A percentile compares a stretch with the other conserved stretches of the same genome.
phyloP scores from a whole-genome alignment of 2,329 filamentous ascomycete genomes.

The Aspergillus ruber region DNA sequence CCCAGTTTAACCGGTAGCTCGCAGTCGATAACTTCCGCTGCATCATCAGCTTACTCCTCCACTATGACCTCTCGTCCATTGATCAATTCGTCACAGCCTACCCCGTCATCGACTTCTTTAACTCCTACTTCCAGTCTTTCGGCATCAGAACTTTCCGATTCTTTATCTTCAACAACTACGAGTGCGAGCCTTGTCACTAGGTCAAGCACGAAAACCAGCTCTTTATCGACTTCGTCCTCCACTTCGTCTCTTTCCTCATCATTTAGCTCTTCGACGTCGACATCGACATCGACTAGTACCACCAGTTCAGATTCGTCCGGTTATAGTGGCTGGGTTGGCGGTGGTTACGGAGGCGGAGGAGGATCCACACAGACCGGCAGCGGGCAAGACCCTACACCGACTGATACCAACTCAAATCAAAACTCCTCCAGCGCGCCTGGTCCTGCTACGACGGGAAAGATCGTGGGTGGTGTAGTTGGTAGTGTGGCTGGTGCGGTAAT shows the following conservation, averaged over 20 bases:
- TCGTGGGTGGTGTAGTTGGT: constrained; percentile 59
- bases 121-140: not conserved
- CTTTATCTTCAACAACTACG: not conserved
- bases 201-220: not conserved
- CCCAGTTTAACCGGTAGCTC: constrained; percentile 5
- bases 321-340: not conserved
- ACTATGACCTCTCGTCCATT: not conserved
- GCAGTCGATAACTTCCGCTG: constrained; percentile 1
- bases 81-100: constrained; percentile 1
- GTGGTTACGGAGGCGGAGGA: constrained; percentile 8
- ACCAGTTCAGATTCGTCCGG: not conserved
- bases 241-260: not conserved
- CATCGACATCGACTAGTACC: not conserved
- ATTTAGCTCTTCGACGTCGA: not conserved
- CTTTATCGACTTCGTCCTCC: not conserved
- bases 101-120: constrained; percentile 1
- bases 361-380: constrained; percentile 3
- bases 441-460: constrained; percentile 42
- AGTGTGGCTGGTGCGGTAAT: constrained; percentile 53
- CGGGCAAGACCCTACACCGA: constrained; percentile 3
- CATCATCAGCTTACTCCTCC: not conserved
- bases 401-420: constrained; percentile 5
- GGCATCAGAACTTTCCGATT: not conserved
- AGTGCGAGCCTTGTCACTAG: not conserved
- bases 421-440: constrained; percentile 12